Evolutionary conservation across 768 basidiomycete genomes (phyloP), one percentile per base, ranked within the genome.

Genomic region (Cyclocybe aegerita): DNA sequence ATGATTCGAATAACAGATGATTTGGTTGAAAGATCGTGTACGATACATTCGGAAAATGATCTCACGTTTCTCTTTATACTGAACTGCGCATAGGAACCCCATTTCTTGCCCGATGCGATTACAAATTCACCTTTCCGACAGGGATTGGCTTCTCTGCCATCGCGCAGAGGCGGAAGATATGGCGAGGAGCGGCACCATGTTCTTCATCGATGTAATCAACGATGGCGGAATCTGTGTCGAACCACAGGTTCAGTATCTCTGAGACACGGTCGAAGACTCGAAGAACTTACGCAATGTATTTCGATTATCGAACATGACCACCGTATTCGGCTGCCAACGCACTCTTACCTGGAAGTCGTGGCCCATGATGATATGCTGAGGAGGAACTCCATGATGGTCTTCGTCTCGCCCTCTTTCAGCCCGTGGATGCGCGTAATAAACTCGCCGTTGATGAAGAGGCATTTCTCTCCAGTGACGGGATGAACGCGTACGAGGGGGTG

Each of bases 401-500:
- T 54, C 33, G 53, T 59, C 39, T 67, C 64, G 14, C 51, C 49
- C 11, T 67, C 60, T 49, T 67, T 67, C 39, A 65, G 49, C 11
- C 60, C 64, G 3, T 61, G 54, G 7, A 65, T 56, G 4, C 54
- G 46, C 15, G 57, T 61, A 38, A 63, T 65, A 32, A 65, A 67
- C 34, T 62, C 66, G 0, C 60, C 63, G 49, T 67, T 67, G 17
- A 67, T 53, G 48, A 65, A 65, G 10, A 67, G 35, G 43, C 58
- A 62, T 34, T 53, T 58, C 32, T 57, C 61, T 1, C 53, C 52
- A 1, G 66, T 67, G 4, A 67, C 59, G 10, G 66, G 64, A 39
- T 67, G 66, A 3, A 67, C 60, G n/a, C 64, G 63, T 11, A 67
- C 53, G n/a, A 67, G 54, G 0, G 65, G 66, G 45, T 68, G 66